A percentile compares a stretch with the other conserved stretches of the same genome.
These are phyloP conservation scores for Astrephomene gubernaculifera DNA, from an alignment of 139 green algal genomes.

Conservation along the genomic window DNA sequence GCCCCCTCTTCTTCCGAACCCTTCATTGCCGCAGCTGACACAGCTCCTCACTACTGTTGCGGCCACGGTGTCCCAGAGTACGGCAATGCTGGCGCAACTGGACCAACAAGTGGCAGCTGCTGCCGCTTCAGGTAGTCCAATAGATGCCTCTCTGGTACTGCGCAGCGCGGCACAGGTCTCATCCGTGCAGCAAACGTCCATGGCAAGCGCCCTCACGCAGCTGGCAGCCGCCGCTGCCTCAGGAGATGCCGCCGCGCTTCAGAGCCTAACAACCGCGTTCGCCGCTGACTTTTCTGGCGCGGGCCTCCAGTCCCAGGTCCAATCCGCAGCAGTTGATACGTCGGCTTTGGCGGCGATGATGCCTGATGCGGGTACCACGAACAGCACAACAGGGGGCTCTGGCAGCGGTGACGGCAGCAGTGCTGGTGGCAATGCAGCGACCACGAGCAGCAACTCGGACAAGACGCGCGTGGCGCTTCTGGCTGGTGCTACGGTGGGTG, in stretches of 20 bases:
- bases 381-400: neutral
- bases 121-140: neutral
- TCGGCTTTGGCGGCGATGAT: neutral
- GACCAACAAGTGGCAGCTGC: constrained; percentile 5
- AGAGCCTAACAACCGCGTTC: neutral
- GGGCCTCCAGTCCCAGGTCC: neutral
- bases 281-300: neutral
- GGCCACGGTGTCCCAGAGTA: neutral
- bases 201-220: neutral
- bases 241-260: neutral
- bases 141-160: neutral
- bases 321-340: neutral
- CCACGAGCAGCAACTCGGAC: neutral
- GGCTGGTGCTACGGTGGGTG: neutral
- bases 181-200: constrained; percentile 7
- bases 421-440: neutral
- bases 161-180: constrained; percentile 6
- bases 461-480: neutral
- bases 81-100: constrained; percentile 9
- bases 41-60: neutral
- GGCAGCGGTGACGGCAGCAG: neutral
- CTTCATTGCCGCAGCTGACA: neutral
- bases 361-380: neutral
- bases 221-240: constrained; percentile 13
- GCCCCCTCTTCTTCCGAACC: too few species aligned